Percentiles rank a stretch among this genome's conserved stretches.
phyloP scores from a whole-genome alignment of 257 asterid genomes.

The Forsythia viridissima region DNA sequence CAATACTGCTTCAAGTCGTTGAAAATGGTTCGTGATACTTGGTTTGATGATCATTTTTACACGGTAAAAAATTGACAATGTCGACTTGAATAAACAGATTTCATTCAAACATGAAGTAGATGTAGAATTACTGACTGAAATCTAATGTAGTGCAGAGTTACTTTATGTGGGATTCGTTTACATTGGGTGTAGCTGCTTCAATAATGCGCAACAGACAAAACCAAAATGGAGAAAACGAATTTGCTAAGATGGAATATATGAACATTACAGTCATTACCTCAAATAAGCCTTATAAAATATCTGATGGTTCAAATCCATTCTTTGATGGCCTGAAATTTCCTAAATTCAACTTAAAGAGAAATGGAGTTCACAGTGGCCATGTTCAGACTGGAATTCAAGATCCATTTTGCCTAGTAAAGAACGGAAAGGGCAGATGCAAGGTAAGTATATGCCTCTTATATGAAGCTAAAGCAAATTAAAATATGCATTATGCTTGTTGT shows the following conservation, averaged over 20 bases:
- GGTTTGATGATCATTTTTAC: constrained; percentile 60
- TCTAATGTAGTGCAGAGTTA: constrained; percentile 58
- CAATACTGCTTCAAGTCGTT: constrained; percentile 79
- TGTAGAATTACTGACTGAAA: constrained; percentile 8
- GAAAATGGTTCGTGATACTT: constrained; percentile 73
- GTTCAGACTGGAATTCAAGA: constrained; percentile 69
- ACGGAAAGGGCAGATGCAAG: constrained; percentile 75
- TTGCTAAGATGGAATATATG: constrained; percentile 78
- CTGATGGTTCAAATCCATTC: constrained; percentile 76
- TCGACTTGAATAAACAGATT: not conserved
- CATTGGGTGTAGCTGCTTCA: constrained; percentile 81
- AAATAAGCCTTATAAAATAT: constrained; percentile 61
- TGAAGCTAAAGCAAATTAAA: not conserved
- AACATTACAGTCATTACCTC: constrained; percentile 83
- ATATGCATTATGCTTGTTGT: not conserved
- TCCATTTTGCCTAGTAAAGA: constrained; percentile 66
- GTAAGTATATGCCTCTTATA: constrained; percentile 31
- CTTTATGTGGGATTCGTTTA: constrained; percentile 88
- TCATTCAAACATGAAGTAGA: not conserved
- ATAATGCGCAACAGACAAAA: constrained; percentile 54
- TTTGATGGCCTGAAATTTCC: constrained; percentile 53
- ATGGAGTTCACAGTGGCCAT: constrained; percentile 85
- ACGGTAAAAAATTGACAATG: constrained; percentile 38
- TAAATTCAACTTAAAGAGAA: constrained; percentile 46
- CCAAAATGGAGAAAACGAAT: constrained; percentile 63